Percentiles rank a stretch among this genome's conserved stretches.
Conservation (phyloP, 2,329 filamentous ascomycete species). For the Shiraia bambusicola region DNA sequence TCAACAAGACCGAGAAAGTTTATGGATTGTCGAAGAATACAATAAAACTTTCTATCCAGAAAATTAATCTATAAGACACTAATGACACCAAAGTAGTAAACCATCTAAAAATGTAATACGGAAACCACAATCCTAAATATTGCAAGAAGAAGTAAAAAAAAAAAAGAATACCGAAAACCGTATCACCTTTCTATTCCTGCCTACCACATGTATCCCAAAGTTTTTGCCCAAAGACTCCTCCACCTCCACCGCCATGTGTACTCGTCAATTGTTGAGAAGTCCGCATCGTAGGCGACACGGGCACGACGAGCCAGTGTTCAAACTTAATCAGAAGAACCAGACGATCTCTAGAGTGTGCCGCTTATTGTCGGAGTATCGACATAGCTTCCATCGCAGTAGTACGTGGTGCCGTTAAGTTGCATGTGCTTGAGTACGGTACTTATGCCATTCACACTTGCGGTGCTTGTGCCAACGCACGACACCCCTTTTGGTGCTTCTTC, state of each 20-base stretch:
- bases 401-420: constrained; percentile 60
- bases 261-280: constrained; percentile 17
- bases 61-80: too few relatives aligned
- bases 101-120: too few relatives aligned
- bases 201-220: constrained; percentile 38
- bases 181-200: constrained; percentile 34
- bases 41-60: too few relatives aligned
- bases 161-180: constrained; percentile 25
- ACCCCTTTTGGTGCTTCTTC: constrained; percentile 34
- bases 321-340: too few relatives aligned
- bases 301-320: background rate
- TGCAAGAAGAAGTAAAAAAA: constrained; percentile 2
- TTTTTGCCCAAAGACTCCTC: constrained; percentile 24
- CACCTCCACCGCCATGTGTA: constrained; percentile 20
- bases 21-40: too few relatives aligned
- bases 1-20: too few relatives aligned
- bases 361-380: constrained; percentile 35
- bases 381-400: constrained; percentile 51
- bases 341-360: too few relatives aligned
- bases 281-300: constrained; percentile 8
- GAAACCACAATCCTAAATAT: background rate
- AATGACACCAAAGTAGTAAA: too few relatives aligned
- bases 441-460: constrained; percentile 56
- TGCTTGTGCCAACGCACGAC: constrained; percentile 50
- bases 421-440: constrained; percentile 67